Evolutionary conservation across 164 flowering plant genomes (phyloP), one percentile per base, ranked within the genome.

Genomic region (Vitis cinerea): DNA sequence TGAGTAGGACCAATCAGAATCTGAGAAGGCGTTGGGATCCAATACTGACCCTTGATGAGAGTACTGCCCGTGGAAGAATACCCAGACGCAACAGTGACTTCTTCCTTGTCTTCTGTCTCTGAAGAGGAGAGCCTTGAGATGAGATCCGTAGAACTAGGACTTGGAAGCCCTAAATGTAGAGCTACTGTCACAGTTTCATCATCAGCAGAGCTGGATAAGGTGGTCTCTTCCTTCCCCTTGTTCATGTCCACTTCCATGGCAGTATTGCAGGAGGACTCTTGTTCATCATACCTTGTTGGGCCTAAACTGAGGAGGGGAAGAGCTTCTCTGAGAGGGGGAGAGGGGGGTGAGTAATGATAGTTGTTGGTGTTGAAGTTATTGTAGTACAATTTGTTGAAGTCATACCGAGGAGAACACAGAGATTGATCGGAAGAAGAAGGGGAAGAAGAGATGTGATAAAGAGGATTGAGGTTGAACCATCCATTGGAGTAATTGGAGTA

Each of bases 1-100:
- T 93, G 98, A 16, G 97, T 91, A 70, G 98, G 98, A 61, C 98
- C 98, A 83, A 93, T 90, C 70, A 93, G 80, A 72, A 93, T 93
- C 85, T 93, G 98, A 31, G 98, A 77, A 37, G 98, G 97, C 9
- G 98, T 90, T 12, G 98, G 98, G 75, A 93, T 93, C 98, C 98
- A 93, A 68, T 91, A 93, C 67, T 93, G 98, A 4, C 97, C 95
- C 78, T 84, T 93, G 81, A 87, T 85, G 73, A 91, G 85, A 37
- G 44, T 37, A 37, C 44, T 37, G 7, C 55, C 82, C 78, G 54
- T 53, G 50, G 83, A 54, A 9, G 75, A 66, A 67, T 64, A 81
- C 64, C 78, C 81, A 60, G 77, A 63, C 52, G 72, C 82, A 48
- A 77, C 68, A 64, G 74, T 72, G 4, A 73, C 85, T 51, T 75